phyloP scores from a whole-genome alignment of 202 grass and related monocot genomes.

The Zoysia matrella region DNA sequence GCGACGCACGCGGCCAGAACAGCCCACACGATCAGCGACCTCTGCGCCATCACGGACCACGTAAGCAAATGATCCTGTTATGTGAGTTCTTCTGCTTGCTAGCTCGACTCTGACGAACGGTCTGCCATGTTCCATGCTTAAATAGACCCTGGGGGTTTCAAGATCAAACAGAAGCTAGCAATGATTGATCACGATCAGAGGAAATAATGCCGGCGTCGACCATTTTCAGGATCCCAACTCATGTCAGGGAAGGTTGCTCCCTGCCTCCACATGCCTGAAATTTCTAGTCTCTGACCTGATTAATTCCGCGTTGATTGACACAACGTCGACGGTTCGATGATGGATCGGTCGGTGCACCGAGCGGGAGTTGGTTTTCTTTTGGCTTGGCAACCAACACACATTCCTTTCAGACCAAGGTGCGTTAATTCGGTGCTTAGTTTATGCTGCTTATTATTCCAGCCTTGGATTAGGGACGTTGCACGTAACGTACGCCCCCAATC shows the following conservation, averaged over 20 bases:
- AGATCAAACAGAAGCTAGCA: background rate
- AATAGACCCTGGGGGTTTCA: background rate
- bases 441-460: background rate
- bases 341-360: background rate
- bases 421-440: constrained; percentile 20
- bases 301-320: background rate
- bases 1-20: constrained; percentile 6
- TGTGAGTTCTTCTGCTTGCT: background rate
- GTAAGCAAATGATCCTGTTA: too few relatives aligned
- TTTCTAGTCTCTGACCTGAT: background rate
- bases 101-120: background rate
- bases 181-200: background rate
- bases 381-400: constrained; percentile 10
- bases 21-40: background rate
- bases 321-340: background rate
- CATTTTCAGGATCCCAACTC: background rate
- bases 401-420: constrained; percentile 20
- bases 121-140: constrained; percentile 26
- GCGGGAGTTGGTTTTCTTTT: constrained; percentile 1
- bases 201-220: background rate
- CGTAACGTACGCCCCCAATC: background rate
- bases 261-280: background rate
- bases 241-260: too few relatives aligned
- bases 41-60: constrained; percentile 6
- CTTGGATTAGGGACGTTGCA: constrained; percentile 16